Conservation (phyloP, 192 early-diverging fungal species). For the Entophlyctis luteolus region DNA sequence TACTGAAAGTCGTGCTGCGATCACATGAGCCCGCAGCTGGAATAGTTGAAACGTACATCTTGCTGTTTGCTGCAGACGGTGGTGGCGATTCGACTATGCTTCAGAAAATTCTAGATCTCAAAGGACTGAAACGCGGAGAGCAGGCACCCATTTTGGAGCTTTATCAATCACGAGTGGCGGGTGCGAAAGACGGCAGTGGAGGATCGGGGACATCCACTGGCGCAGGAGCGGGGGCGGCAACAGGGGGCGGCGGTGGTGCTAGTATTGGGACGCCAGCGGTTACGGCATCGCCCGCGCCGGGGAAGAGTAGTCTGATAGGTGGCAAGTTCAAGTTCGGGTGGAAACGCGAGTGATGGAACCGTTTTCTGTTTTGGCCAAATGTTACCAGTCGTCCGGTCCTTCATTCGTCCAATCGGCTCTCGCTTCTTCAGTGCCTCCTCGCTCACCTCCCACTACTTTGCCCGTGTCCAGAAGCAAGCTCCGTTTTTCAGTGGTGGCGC, state of each 20-base stretch:
- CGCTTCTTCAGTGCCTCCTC: slow-evolving; percentile 14
- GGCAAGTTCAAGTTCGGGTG: no score
- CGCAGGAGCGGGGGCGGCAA: no score
- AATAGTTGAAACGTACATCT: slow-evolving; percentile 83
- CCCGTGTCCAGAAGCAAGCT: slow-evolving; percentile 26
- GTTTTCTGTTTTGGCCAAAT: no score
- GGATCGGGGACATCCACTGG: no score
- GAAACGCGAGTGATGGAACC: no score
- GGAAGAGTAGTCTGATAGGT: no score
- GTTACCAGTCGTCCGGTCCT: no score
- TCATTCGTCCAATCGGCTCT: no score
- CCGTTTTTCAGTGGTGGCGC: slow-evolving; percentile 41
- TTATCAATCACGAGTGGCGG: slow-evolving; percentile 29
- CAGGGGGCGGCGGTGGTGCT: no score
- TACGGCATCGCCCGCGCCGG: no score
- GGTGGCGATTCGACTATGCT: slow-evolving; percentile 67
- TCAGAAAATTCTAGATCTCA: slow-evolving; percentile 78
- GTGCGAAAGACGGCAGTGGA: slow-evolving; percentile 8
- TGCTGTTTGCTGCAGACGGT: slow-evolving; percentile 73
- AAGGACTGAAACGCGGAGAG: slow-evolving; percentile 51
- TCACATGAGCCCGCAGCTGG: slow-evolving; percentile 77
- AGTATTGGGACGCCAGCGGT: no score
- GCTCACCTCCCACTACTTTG: slow-evolving; percentile 12
- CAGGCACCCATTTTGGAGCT: slow-evolving; percentile 36
- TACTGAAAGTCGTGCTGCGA: slow-evolving; percentile 86